Conservation (phyloP, 345 rosid genomes). For the Gossypium arboreum region DNA sequence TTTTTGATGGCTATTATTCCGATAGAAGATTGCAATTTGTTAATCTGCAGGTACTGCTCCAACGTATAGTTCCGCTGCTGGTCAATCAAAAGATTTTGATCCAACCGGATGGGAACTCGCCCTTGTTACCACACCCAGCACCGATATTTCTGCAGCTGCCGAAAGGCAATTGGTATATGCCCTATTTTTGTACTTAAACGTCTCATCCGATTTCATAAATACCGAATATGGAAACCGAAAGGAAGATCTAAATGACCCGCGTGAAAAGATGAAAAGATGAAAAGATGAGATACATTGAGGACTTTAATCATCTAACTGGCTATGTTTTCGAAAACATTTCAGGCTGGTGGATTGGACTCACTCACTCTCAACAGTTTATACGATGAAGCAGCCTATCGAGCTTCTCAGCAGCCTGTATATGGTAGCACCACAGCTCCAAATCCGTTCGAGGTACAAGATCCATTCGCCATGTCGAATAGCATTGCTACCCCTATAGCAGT, state of each 20-base stretch:
- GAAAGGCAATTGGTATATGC: conserved; percentile 91
- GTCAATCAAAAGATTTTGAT: conserved; percentile 60
- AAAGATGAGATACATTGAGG: not conserved
- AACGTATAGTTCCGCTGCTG: conserved; percentile 44
- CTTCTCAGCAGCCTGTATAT: conserved; percentile 64
- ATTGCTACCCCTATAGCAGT: conserved; percentile 46
- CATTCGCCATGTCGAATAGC: conserved; percentile 51
- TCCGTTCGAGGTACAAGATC: conserved; percentile 82
- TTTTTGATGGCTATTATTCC: not conserved
- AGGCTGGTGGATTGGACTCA: conserved; percentile 95
- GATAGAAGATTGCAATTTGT: not conserved
- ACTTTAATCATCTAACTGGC: not conserved
- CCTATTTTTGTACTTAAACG: not conserved
- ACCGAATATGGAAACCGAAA: not conserved
- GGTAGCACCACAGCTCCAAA: conserved; percentile 82
- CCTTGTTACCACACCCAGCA: conserved; percentile 71
- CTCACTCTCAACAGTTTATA: conserved; percentile 80
- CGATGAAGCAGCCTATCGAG: conserved; percentile 80
- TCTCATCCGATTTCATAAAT: not conserved
- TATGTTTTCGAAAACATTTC: conserved; percentile 18
- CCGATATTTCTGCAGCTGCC: conserved; percentile 63
- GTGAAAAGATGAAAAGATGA: not conserved
- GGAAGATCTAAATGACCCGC: not conserved
- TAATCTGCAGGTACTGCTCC: conserved; percentile 41
- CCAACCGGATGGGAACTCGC: conserved; percentile 97